phyloP scores from a whole-genome alignment of 495 filamentous ascomycete species.

The Penicillium paxilli region DNA sequence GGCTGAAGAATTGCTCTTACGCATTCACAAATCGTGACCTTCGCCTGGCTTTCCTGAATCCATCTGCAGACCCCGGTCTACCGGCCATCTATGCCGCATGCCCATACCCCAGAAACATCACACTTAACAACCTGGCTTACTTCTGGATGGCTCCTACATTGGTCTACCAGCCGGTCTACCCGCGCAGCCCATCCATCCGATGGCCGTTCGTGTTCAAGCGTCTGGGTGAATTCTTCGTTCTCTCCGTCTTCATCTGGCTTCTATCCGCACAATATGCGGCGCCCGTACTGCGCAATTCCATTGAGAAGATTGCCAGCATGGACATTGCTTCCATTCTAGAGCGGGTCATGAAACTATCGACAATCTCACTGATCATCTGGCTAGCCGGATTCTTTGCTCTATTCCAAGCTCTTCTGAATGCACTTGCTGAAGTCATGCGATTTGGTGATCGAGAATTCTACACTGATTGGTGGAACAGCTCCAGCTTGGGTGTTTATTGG shows the following conservation, averaged over 20 bases:
- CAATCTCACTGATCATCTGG: conserved; percentile 93
- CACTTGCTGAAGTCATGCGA: conserved; percentile 81
- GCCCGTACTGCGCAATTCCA: conserved; percentile 82
- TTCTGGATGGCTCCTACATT: conserved; percentile 98
- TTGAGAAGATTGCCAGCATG: conserved; percentile 79
- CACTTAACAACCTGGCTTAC: conserved; percentile 79
- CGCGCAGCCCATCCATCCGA: conserved; percentile 71
- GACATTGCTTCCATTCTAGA: conserved; percentile 82
- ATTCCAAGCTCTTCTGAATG: conserved; percentile 88
- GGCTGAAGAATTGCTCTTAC: conserved; percentile 93
- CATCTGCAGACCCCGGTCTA: conserved; percentile 54
- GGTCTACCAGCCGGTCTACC: conserved; percentile 96
- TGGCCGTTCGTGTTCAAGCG: conserved; percentile 87
- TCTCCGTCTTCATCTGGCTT: conserved; percentile 90
- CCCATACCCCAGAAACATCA: conserved; percentile 89
- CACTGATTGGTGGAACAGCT: conserved; percentile 95
- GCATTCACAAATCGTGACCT: conserved; percentile 96
- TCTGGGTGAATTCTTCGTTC: conserved; percentile 67
- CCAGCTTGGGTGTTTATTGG: conserved; percentile 86
- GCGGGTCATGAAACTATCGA: conserved; percentile 89
- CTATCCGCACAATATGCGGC: conserved; percentile 89
- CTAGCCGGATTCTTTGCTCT: conserved; percentile 94
- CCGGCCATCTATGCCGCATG: conserved; percentile 80
- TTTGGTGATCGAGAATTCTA: conserved; percentile 97
- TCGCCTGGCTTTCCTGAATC: conserved; percentile 79